Base-by-base conservation (phyloP, 352 stramenopile genomes). In the Peronospora destructor region DNA sequence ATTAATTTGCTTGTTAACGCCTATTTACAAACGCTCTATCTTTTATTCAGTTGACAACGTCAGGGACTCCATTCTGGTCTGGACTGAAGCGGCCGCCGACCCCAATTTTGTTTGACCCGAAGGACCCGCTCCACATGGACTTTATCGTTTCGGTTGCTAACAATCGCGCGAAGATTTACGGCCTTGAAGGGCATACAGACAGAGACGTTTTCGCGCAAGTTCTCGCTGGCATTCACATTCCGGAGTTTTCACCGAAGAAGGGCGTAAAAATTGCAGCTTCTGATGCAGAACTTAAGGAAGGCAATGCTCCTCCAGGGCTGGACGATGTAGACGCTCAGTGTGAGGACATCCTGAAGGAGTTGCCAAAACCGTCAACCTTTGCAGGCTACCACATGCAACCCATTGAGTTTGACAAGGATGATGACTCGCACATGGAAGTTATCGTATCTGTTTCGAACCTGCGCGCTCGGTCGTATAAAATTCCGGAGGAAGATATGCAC, bases 331-430 rank as follows among this genome's bases (percentile, higher is more conserved):
- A 96, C 44, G 68, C 70, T 41, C 75, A 90, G 35, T 76, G 66
- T 12, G 69, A 74, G 12, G 69, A 71, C 37, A 91, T 98, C 37
- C 56, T 95, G 44, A 70, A 76, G 12, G 71, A 76, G 26, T 66
- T 98, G 33, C 94, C 95, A 17, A 79, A 85, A 6, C 74, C 81
- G 4, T 66, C 67, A 13, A 80, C 76, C 30, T 51, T 98, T 13
- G 79, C 76, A 37, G 88, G 86, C 17, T 97, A 97, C 64, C 79
- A 91, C 46, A 86, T 99, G 64, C 64, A 76, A 40, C 70, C 91
- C 6, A 96, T 98, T 45, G 95, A 98, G 49, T 99, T 99, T 65
- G 96, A 99, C 61, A 99, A 99, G 69, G 96, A 99, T 49, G 75
- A 98, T 53, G 94, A 99, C 61, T 83, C 94, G 13, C 95, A 99